Evolutionary conservation across 805 yeast species (phyloP).

Genomic region (Debaryomyces maramus): DNA sequence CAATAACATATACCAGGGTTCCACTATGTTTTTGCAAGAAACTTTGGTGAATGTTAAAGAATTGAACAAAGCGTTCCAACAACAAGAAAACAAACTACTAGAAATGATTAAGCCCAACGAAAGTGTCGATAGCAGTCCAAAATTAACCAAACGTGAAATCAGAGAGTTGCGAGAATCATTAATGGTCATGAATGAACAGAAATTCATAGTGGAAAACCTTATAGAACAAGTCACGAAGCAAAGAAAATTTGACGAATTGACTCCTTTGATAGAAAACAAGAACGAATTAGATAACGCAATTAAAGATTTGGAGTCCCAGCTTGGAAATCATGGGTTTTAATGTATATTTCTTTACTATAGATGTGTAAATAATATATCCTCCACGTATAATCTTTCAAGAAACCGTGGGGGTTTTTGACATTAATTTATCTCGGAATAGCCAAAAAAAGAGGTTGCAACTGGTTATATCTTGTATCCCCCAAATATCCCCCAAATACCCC

Average conservation of each 20-base stretch:
- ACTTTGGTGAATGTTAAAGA: constrained; percentile 64
- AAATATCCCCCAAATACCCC: too few species aligned
- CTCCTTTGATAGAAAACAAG: constrained; percentile 56
- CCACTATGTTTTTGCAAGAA: constrained; percentile 63
- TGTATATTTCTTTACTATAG: too few species aligned
- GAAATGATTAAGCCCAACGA: constrained; percentile 2
- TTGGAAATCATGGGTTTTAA: constrained; percentile 56
- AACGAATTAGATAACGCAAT: constrained; percentile 56
- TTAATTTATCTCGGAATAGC: too few species aligned
- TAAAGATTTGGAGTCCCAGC: constrained; percentile 39
- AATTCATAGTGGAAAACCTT: constrained; percentile 66
- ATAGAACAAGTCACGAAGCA: constrained; percentile 60
- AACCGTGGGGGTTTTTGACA: too few species aligned
- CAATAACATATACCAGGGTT: constrained; percentile 56
- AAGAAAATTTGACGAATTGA: constrained; percentile 76
- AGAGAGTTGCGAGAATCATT: constrained; percentile 67
- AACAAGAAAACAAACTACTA: constrained; percentile 7
- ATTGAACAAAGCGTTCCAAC: constrained; percentile 46
- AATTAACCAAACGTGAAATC: constrained; percentile 51
- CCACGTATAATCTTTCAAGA: too few species aligned
- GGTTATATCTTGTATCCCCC: too few species aligned
- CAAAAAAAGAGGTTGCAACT: too few species aligned
- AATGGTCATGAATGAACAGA: constrained; percentile 86
- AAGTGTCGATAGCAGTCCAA: constrained; percentile 14
- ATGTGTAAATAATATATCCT: too few species aligned